phyloP scores from a whole-genome alignment of 2,329 filamentous ascomycete genomes.

The Rhinocladiella mackenziei region DNA sequence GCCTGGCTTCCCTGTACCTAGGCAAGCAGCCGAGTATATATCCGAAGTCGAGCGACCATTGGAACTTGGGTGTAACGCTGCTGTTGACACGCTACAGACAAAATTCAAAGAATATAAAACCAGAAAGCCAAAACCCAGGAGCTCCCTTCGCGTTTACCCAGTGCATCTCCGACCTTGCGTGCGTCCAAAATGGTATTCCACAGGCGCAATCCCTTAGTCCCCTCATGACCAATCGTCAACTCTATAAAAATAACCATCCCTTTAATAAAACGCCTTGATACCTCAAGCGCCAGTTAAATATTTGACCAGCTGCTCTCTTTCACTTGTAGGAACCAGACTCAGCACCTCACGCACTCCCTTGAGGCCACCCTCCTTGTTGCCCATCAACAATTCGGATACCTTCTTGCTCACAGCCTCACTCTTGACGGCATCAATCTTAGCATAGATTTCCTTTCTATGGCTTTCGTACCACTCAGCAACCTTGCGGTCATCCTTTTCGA shows the following conservation, averaged over 20 bases:
- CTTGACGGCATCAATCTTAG: conserved; percentile 82
- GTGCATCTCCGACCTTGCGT: too few species aligned
- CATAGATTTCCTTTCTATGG: conserved; percentile 75
- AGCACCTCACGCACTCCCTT: conserved; percentile 84
- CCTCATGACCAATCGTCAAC: too few species aligned
- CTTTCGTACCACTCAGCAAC: conserved; percentile 96
- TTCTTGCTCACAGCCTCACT: conserved; percentile 66
- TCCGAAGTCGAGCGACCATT: too few species aligned
- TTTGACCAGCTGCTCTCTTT: conserved; percentile 78
- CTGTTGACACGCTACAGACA: conserved; percentile 8
- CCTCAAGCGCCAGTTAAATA: conserved; percentile 36
- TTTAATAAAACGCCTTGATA: not conserved
- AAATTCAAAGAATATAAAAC: conserved; percentile 1
- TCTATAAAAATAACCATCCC: too few species aligned
- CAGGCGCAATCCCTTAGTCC: not conserved
- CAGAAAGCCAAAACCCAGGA: not conserved
- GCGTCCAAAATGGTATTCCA: too few species aligned
- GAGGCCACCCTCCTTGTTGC: conserved; percentile 65
- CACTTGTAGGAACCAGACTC: conserved; percentile 78
- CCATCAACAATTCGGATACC: conserved; percentile 64
- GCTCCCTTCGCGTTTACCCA: not conserved
- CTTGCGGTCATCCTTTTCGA: conserved; percentile 72
- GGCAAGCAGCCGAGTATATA: too few species aligned
- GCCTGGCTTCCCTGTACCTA: too few species aligned
- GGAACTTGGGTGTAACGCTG: conserved; percentile 2